Base-by-base conservation (phyloP, 768 basidiomycete genomes). In the Lactifluus piperatus region DNA sequence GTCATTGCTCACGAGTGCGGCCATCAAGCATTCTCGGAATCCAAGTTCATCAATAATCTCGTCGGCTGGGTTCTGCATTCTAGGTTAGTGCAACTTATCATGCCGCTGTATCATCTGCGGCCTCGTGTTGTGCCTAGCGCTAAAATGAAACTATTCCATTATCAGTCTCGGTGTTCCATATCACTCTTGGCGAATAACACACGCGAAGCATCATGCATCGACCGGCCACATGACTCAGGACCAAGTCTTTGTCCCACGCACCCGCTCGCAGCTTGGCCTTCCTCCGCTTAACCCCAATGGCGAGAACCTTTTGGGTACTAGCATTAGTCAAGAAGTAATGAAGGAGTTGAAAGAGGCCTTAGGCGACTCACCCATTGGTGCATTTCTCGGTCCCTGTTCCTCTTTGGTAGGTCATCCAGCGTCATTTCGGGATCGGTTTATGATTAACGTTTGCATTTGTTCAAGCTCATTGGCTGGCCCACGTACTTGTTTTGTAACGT, bases 31-130 rank as follows among this genome's bases (percentile, higher is more conserved):
- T 99, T 92, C 78, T 97, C 94, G 1, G 85, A 93, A 64, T 94
- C 86, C 54, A 95, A 94, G 77, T 70, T 77, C 30, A 79, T 97
- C 73, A 98, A 98, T 78, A 91, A 97, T 78, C 73, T 82, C 46
- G 89, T 94, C 57, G 95, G 95, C 11, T 95, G 89, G 87, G 68
- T 95, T 60, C 78, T 97, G 32, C 95, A 97, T 73, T 95, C 93
- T 46, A 81, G 80, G 91, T 91, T 69, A 62, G 86, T 69, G 37
- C 46, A 8, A 20, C 11, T 59, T 57, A 53, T 62, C 50, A 54
- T 14, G 13, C 24, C 24, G 50, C 34, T 44, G 16, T 22, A 32
- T 64, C 37, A 26, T 37, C 8, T 27, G 51, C 51, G 9, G 37
- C 37, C 14, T 44, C 41, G 52, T 44, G 29, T 36, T 11, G 29